Base-by-base conservation (phyloP, 2,329 filamentous ascomycete species). In the Fusarium longipes region DNA sequence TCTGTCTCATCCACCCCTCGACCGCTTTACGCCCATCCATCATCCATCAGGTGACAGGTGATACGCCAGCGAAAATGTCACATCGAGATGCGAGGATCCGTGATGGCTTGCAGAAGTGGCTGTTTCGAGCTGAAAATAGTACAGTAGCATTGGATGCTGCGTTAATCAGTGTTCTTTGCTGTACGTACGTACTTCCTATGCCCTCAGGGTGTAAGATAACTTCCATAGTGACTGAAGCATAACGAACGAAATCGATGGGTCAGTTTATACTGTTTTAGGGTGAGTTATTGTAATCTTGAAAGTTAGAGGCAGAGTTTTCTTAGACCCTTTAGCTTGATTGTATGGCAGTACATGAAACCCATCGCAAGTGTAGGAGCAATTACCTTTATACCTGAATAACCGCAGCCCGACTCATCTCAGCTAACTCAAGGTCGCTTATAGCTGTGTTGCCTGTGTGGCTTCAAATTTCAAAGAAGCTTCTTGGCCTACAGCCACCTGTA, bases 91-190 rank as follows among this genome's bases (percentile, higher is more conserved):
- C 58, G 49, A 51, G 47, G 58, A 42, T 64, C 60, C 43, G 33
- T 30, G 36, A 67, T 60, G 65, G 59, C 64, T 67, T 65, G 64
- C 64, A 67, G 58, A 38, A 40, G 27, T 49, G 32, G 45, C 22
- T 63, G 43, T 32, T 38, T 63, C 51, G 50, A 57, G 51, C 59
- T 63, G 60, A 63, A 63, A 63, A 63, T 63, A 49, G 43, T 49
- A 39, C 36, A 45, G 39, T 45, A 54, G 17, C 27, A 45, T n/a
- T n/a, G n/a, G n/a, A n/a, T 52, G 9, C 25, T 36, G 52, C 58
- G 51, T 60, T 32, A 57, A 51, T 57, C 61, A 35, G 30, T 38
- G n/a, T 12, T 25, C 8, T 36, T 22, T 24, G 29, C 14, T 14
- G 29, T 32, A 24, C 15, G n/a, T 47, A 8, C 17, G 17, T 18